Evolutionary conservation across 352 stramenopile genomes (phyloP).

Genomic region (Saprolegnia parasitica): DNA sequence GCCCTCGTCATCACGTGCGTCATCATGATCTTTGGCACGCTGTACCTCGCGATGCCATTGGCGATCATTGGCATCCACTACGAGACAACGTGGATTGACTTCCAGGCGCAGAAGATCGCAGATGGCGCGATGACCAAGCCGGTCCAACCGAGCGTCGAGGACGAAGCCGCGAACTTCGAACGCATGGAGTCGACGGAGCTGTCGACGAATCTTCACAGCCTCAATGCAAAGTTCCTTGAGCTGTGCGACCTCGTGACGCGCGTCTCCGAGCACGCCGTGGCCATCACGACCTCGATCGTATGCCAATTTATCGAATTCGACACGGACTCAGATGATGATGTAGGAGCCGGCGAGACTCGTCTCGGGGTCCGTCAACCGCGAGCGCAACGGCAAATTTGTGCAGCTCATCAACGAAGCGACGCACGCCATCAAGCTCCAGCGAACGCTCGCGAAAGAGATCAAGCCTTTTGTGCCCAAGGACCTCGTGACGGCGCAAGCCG

Average conservation of each 20-base stretch:
- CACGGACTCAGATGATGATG: neutral
- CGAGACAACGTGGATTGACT: conserved; percentile 54
- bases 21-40: conserved; percentile 67
- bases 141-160: neutral
- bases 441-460: neutral
- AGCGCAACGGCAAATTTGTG: neutral
- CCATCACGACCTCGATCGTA: neutral
- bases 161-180: neutral
- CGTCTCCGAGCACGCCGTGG: neutral
- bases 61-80: conserved; percentile 80
- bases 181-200: conserved; percentile 4
- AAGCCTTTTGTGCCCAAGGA: conserved; percentile 10
- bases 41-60: conserved; percentile 75
- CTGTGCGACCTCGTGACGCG: conserved; percentile 6
- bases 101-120: conserved; percentile 31
- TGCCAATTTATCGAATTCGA: neutral
- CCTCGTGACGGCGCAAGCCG: neutral
- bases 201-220: neutral
- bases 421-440: conserved; percentile 1
- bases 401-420: neutral
- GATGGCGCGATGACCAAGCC: neutral
- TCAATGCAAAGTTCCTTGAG: conserved; percentile 2
- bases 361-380: neutral
- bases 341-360: neutral
- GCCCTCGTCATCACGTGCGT: conserved; percentile 49